Evolutionary conservation across 1,284 basidiomycete genomes (phyloP).

Genomic region (Stygiomarasmius scandens): DNA sequence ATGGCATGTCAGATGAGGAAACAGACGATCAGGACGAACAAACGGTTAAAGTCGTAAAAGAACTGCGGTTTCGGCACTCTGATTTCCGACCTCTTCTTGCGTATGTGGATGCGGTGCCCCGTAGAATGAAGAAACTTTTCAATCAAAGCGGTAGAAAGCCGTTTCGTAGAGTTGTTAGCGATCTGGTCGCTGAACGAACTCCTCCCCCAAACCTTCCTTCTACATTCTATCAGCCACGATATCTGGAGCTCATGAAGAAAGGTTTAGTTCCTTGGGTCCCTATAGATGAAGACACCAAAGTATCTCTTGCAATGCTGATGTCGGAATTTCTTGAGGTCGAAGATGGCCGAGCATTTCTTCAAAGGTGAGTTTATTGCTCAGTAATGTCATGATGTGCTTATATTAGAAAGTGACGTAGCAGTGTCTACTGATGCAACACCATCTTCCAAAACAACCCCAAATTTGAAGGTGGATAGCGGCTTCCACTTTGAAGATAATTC

Average conservation of each 20-base stretch:
- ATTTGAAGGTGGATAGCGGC: no score
- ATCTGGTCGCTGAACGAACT: background rate
- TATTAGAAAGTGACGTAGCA: no score
- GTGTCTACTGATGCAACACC: no score
- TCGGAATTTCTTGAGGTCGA: no score
- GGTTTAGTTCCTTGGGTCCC: background rate
- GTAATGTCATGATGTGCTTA: no score
- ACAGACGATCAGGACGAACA: background rate
- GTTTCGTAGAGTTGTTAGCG: background rate
- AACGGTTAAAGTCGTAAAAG: background rate
- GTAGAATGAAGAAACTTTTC: background rate
- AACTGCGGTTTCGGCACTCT: conserved; percentile 3
- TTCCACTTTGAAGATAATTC: no score
- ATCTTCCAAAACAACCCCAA: no score
- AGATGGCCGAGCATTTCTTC: no score
- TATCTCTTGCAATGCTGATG: no score
- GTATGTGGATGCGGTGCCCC: background rate
- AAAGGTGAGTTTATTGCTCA: no score
- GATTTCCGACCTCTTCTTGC: conserved; percentile 3
- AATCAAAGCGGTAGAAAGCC: background rate
- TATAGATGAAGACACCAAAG: no score
- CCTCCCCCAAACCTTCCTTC: background rate
- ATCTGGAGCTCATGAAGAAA: background rate
- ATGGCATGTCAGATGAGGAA: conserved; percentile 10
- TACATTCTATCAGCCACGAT: background rate